Percentiles rank a stretch among this genome's conserved stretches.
Evolutionary conservation across 164 flowering plant species (phyloP).

Genomic region (Chimonanthus salicifolius): DNA sequence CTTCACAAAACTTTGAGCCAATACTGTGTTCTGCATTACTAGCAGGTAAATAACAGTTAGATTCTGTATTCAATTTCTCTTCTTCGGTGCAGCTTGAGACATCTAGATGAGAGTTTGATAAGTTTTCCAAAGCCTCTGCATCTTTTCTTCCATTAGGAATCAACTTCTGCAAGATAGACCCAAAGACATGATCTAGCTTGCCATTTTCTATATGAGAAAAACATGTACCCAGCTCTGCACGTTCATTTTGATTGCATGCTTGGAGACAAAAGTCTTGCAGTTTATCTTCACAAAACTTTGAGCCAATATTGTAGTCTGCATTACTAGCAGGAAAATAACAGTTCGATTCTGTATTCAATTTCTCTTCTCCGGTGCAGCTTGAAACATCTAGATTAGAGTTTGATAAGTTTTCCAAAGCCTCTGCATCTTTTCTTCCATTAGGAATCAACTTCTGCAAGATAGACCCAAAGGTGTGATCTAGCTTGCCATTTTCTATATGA

Average conservation of each 20-base stretch:
- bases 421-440: slow-evolving; percentile 31
- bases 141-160: slow-evolving; percentile 37
- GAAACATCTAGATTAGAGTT: slow-evolving; percentile 17
- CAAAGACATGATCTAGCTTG: slow-evolving; percentile 28
- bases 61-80: no score
- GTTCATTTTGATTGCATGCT: slow-evolving; percentile 6
- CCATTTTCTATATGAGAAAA: slow-evolving; percentile 16
- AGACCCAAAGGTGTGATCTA: slow-evolving; percentile 28
- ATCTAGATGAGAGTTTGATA: slow-evolving; percentile 17
- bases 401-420: slow-evolving; percentile 8
- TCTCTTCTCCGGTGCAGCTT: no score
- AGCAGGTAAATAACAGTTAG: no score
- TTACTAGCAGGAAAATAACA: not conserved
- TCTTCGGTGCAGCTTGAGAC: not conserved
- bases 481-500: slow-evolving; percentile 20
- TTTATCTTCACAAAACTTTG: not conserved
- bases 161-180: slow-evolving; percentile 38
- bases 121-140: slow-evolving; percentile 15
- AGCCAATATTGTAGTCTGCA: not conserved
- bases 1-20: not conserved
- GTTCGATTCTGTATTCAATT: no score
- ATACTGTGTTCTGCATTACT: not conserved
- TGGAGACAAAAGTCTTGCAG: slow-evolving; percentile 16
- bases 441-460: slow-evolving; percentile 44
- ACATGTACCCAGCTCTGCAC: slow-evolving; percentile 20